Evolutionary conservation across 768 basidiomycete species (phyloP), one percentile per base, ranked within the genome.

Genomic region (Cytidiella melzeri): DNA sequence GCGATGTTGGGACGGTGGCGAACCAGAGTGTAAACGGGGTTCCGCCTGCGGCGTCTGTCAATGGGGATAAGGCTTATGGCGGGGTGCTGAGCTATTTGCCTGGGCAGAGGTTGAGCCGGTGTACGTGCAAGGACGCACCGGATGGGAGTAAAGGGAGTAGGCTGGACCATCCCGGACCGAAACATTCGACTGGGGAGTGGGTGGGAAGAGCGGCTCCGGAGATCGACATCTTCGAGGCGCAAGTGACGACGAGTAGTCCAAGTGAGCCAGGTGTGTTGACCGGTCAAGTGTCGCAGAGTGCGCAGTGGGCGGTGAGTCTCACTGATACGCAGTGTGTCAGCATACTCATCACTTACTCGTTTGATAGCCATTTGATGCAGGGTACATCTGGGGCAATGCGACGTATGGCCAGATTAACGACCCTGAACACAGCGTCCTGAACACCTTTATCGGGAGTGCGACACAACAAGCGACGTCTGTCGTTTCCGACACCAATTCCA

Each of bases 171-270:
- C 94, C 94, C 3, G 94, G 94, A 7, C 93, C 93, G 20, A 65
- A 80, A 42, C 82, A 84, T 51, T 51, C 68, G 0, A 87, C 95
- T 55, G 92, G 92, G 25, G 74, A 83, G 2, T 93, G 56, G 47
- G 67, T 87, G 2, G 93, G 92, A 1, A 73, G 93, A 19, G 66
- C 84, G 3, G 89, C 92, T 4, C 92, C 92, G 1, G 92, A 95
- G 64, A 93, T 94, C 44, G 93, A 95, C 64, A 63, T 95, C 41
- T 84, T 95, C 50, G 93, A 94, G 68, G 91, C 92, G 5, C 82
- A 87, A 67, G 76, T 76, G 1, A 48, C 52, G 34, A 40, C 30
- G 25, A 19, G 52, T 26, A 41, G 41, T 4, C 52, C 46, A 10
- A 27, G 40, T 3, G 30, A 39, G 56, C 76, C 62, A 34, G 63